phyloP scores from a whole-genome alignment of 306 rosid species.

The Carpinus fangiana region DNA sequence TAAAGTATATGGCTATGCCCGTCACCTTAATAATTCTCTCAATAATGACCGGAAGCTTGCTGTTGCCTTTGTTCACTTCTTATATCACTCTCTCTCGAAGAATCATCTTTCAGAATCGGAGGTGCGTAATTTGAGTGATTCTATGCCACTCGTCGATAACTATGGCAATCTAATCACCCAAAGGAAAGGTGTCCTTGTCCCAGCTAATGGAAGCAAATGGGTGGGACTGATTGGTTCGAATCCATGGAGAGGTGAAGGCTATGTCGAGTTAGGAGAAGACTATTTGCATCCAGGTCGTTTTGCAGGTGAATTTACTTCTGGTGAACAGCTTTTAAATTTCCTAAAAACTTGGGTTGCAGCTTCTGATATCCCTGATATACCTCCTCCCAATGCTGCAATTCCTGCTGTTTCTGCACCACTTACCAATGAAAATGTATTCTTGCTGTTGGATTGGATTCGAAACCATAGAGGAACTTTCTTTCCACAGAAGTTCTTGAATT shows the following conservation, averaged over 20 bases:
- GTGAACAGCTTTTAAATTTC: slow-evolving; percentile 37
- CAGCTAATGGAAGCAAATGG: slow-evolving; percentile 75
- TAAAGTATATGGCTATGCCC: slow-evolving; percentile 35
- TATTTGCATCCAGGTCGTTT: slow-evolving; percentile 30
- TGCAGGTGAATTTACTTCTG: slow-evolving; percentile 38
- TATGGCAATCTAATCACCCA: slow-evolving; percentile 29
- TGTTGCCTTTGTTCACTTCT: slow-evolving; percentile 52
- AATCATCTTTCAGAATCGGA: slow-evolving; percentile 16
- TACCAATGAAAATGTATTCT: slow-evolving; percentile 51
- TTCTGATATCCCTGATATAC: slow-evolving; percentile 55
- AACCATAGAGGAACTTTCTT: slow-evolving; percentile 8
- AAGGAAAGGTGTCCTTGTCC: slow-evolving; percentile 49
- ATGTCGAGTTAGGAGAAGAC: slow-evolving; percentile 53
- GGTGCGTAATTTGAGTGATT: slow-evolving; percentile 19
- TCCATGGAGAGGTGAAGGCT: slow-evolving; percentile 57
- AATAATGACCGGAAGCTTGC: slow-evolving; percentile 18
- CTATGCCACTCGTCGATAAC: slow-evolving; percentile 63
- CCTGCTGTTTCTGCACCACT: slow-evolving; percentile 53
- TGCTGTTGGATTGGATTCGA: slow-evolving; percentile 69
- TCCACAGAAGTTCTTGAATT: slow-evolving; percentile 44
- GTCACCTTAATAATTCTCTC: slow-evolving; percentile 12
- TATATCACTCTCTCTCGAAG: slow-evolving; percentile 41
- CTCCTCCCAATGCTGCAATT: slow-evolving; percentile 59
- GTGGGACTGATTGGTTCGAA: slow-evolving; percentile 51
- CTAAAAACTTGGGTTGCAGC: slow-evolving; percentile 41